Evolutionary conservation across 305 asterid species (phyloP), one percentile per base, ranked within the genome.

Genomic region (Fraxinus nigra): DNA sequence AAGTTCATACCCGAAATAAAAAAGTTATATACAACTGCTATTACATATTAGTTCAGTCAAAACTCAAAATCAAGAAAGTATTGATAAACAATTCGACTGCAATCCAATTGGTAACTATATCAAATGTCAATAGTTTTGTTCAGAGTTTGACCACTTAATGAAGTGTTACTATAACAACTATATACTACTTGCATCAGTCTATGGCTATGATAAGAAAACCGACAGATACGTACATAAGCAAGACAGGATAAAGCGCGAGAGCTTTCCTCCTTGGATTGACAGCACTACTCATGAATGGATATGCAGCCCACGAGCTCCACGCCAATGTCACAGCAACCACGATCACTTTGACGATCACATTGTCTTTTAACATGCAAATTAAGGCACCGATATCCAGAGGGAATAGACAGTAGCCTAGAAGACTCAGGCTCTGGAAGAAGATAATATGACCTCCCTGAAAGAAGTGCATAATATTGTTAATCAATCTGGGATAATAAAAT

Each of bases 301-400:
- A 91, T 81, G 94, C 93, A 32, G 92, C 92, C 94, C 93, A 91
- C 26, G 93, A 89, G 80, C 92, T 91, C 94, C 93, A 91, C 6
- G 90, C 92, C 79, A 91, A 76, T 32, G 93, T 83, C 79, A 89
- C 89, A 77, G 88, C 85, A 4, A 91, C 94, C 85, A 91, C 90
- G 9, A 89, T 85, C 79, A 89, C 77, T 87, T 91, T 91, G 80
- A 88, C 33, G 2, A 89, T 84, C 75, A 91, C 92, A 59, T 86
- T 89, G 87, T 89, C 91, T 72, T 85, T 87, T 76, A 91, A 79
- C 91, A 91, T 83, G 86, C 92, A 89, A 84, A 91, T 82, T 24
- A 91, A 24, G 35, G 94, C 91, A 18, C 92, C 94, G 13, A 89
- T 26, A 72, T 89, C 91, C 73, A 89, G 84, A 70, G 93, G 92